Base-by-base conservation (phyloP, 1,139 yeast genomes). In the Blastobotrys petasosporus region DNA sequence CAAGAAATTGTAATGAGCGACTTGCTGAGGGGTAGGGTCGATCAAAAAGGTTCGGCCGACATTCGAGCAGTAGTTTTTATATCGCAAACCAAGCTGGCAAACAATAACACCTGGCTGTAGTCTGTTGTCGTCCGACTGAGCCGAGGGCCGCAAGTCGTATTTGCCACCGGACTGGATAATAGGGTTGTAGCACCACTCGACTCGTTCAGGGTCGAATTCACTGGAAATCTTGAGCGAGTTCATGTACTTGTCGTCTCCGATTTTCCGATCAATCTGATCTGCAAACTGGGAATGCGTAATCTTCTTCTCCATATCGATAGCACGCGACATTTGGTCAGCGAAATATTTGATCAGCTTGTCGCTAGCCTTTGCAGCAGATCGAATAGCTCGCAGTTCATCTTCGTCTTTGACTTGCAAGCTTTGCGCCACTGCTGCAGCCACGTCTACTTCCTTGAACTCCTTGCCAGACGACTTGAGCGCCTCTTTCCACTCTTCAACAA, bases 111-210 rank as follows among this genome's bases (percentile, higher is more conserved):
- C 94, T 36, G 84, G 84, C 37, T 75, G 75, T 49, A 90, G 73
- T 54, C 74, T 75, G 44, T 79, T 77, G 51, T 80, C 77, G 45
- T 77, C 77, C 0, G 95, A 82, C 54, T 81, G 77, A 1, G 95
- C 96, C 53, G 94, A 82, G 39, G 95, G 94, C 58, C 76, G 82
- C 60, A 90, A 72, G 63, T 88, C 95, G 61, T 81, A 90, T 45
- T 80, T 80, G 38, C 87, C 88, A 45, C 95, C 95, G 57, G 94
- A 83, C 67, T 90, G 95, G 49, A 92, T 76, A 48, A 87, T 85
- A 29, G 98, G 97, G 41, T 88, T 80, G 65, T 87, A 88, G 57
- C 96, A 85, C 97, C 97, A 92, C 65, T 92, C 97, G 32, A 92
- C 69, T 53, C 80, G 79, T 51, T 79, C 81, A 2, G 84, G 73